A percentile compares a stretch with the other conserved stretches of the same genome.
Evolutionary conservation across 495 filamentous ascomycete genomes (phyloP).

Genomic region (Evernia prunastri): DNA sequence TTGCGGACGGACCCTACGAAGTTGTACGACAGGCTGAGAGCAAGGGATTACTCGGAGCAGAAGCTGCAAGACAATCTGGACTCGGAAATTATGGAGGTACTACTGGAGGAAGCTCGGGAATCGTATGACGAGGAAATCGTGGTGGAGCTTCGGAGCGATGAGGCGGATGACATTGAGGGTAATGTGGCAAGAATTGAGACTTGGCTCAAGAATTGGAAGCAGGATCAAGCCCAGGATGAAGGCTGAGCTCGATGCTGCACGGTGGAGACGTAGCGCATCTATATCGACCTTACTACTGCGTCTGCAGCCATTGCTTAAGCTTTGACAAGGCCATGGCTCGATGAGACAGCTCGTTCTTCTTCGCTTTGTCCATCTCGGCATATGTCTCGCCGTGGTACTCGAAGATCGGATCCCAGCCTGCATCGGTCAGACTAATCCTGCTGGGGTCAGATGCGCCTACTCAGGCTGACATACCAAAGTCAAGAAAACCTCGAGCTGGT

Average conservation of each 20-base stretch:
- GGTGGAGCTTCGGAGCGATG: slow-evolving; percentile 81
- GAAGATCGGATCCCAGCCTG: slow-evolving; percentile 95
- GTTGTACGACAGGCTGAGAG: slow-evolving; percentile 77
- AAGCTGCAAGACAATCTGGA: slow-evolving; percentile 97
- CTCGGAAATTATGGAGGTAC: slow-evolving; percentile 93
- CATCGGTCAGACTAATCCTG: neutral
- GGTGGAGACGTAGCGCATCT: neutral
- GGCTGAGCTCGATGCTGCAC: slow-evolving; percentile 8
- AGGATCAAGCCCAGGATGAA: slow-evolving; percentile 37
- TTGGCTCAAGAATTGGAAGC: slow-evolving; percentile 80
- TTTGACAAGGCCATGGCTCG: slow-evolving; percentile 78
- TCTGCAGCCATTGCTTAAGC: slow-evolving; percentile 68
- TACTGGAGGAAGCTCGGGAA: slow-evolving; percentile 84
- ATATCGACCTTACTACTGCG: slow-evolving; percentile 7
- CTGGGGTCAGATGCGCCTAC: neutral
- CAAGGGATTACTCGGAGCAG: slow-evolving; percentile 66
- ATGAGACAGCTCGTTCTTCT: slow-evolving; percentile 93
- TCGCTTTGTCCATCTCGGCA: slow-evolving; percentile 88
- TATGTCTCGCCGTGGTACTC: slow-evolving; percentile 93
- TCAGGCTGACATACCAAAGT: slow-evolving; percentile 62
- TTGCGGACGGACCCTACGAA: slow-evolving; percentile 69
- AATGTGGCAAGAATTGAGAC: slow-evolving; percentile 78
- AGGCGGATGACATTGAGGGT: slow-evolving; percentile 71
- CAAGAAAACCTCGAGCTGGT: slow-evolving; percentile 60
- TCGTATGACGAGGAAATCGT: slow-evolving; percentile 83